These are phyloP conservation scores for Microdochium bolleyi DNA, from an alignment of 2,329 filamentous ascomycete species.

Conservation along the genomic window DNA sequence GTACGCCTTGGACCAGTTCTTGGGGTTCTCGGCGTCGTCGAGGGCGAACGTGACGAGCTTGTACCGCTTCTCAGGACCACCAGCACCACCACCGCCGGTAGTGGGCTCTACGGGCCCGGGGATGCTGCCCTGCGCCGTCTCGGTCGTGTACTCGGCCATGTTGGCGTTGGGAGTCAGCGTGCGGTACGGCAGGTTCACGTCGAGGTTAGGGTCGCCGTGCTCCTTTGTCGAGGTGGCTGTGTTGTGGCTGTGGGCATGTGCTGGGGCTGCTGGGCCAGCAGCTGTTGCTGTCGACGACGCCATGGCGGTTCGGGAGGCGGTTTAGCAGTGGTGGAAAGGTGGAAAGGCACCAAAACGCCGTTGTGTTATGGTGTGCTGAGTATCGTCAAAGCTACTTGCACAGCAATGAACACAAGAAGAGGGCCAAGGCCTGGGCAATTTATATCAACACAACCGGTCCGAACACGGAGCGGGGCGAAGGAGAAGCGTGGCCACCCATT, in stretches of 20 bases:
- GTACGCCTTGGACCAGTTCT: conserved; percentile 72
- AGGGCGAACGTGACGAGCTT: conserved; percentile 62
- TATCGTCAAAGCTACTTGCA: too few relatives aligned
- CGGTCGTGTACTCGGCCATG: conserved; percentile 58
- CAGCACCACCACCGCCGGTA: conserved; percentile 5
- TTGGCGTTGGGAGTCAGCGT: conserved; percentile 53
- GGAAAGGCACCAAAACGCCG: too few relatives aligned
- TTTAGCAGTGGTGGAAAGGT: too few relatives aligned
- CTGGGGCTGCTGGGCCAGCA: not conserved
- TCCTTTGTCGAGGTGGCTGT: not conserved
- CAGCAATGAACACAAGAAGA: too few relatives aligned
- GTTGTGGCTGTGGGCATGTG: not conserved
- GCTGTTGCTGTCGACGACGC: not conserved
- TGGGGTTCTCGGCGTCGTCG: conserved; percentile 69
- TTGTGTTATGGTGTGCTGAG: too few relatives aligned
- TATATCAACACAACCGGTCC: too few relatives aligned
- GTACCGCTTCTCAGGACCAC: conserved; percentile 19
- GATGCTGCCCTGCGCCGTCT: conserved; percentile 55
- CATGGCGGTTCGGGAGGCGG: not conserved
- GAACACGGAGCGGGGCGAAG: too few relatives aligned
- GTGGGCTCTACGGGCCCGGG: conserved; percentile 28
- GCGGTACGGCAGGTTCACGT: conserved; percentile 56
- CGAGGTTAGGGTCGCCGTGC: conserved; percentile 28
- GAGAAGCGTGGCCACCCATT: too few relatives aligned
- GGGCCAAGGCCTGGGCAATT: too few relatives aligned